A percentile compares a stretch with the other conserved stretches of the same genome.
phyloP scores from a whole-genome alignment of 192 early-diverging fungal species.

The Coemansia sp. region DNA sequence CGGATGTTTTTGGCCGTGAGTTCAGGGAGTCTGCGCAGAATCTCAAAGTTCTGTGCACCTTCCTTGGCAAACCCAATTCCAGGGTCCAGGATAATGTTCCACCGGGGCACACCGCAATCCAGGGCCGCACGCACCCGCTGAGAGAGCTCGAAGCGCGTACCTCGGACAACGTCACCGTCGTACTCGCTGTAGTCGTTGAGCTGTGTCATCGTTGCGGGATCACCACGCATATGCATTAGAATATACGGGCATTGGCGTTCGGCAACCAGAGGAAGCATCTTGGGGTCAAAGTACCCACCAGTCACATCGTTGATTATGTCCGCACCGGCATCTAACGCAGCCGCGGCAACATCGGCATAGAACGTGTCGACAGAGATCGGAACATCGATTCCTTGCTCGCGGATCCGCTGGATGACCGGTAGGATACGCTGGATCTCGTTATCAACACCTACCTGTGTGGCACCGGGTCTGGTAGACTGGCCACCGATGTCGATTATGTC shows the following conservation, averaged over 20 bases:
- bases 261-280: conserved; percentile 79
- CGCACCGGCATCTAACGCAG: conserved; percentile 86
- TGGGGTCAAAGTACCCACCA: conserved; percentile 74
- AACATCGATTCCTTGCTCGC: conserved; percentile 53
- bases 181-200: conserved; percentile 71
- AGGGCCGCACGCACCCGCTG: conserved; percentile 66
- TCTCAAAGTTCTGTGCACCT: conserved; percentile 77
- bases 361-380: conserved; percentile 96
- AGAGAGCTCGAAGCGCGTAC: conserved; percentile 67
- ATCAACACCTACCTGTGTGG: conserved; percentile 66
- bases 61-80: conserved; percentile 98
- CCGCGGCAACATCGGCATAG: conserved; percentile 76
- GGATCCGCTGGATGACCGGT: conserved; percentile 78
- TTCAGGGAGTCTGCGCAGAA: conserved; percentile 69
- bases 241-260: conserved; percentile 76
- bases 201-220: conserved; percentile 78
- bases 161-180: conserved; percentile 63
- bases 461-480: conserved; percentile 85
- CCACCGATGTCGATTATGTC: conserved; percentile 97
- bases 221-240: conserved; percentile 99
- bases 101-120: conserved; percentile 77
- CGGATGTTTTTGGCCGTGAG: conserved; percentile 40
- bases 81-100: conserved; percentile 98
- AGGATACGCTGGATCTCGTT: conserved; percentile 82
- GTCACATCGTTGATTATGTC: conserved; percentile 94